These are phyloP conservation scores for Ogataea hybrid DNA, from an alignment of 1,139 yeast species.

Conservation along the genomic window DNA sequence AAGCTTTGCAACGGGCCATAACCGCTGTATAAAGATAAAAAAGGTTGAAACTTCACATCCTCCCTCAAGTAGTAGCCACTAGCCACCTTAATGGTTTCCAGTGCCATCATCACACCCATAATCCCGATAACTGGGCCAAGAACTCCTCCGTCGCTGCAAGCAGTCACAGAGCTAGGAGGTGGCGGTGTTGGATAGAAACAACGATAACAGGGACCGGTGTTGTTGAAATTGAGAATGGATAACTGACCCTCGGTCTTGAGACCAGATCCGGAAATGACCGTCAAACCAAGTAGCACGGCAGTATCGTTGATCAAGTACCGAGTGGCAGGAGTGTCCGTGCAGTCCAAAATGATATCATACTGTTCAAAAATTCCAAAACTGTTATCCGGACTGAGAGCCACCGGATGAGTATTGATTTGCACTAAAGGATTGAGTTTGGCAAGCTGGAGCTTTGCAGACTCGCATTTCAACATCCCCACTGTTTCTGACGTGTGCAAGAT, in stretches of 20 bases:
- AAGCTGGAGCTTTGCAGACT: constrained; percentile 64
- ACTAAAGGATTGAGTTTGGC: constrained; percentile 66
- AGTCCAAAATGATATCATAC: constrained; percentile 81
- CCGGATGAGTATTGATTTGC: constrained; percentile 48
- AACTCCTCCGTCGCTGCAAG: constrained; percentile 95
- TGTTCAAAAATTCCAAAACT: constrained; percentile 59
- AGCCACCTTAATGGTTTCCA: constrained; percentile 77
- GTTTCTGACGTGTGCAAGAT: constrained; percentile 67
- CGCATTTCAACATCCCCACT: constrained; percentile 73
- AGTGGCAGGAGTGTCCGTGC: constrained; percentile 91
- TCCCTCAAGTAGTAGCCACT: constrained; percentile 52
- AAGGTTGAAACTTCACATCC: constrained; percentile 54
- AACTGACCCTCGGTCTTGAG: constrained; percentile 90
- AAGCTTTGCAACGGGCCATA: constrained; percentile 63
- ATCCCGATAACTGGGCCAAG: constrained; percentile 94
- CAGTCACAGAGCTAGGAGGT: constrained; percentile 73
- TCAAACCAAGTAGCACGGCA: constrained; percentile 63
- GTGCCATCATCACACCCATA: constrained; percentile 85
- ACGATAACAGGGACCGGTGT: constrained; percentile 86
- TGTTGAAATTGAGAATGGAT: constrained; percentile 65
- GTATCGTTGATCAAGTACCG: constrained; percentile 88
- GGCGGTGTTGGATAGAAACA: constrained; percentile 94
- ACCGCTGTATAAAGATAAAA: constrained; percentile 68
- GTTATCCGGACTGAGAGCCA: constrained; percentile 52
- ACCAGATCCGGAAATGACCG: constrained; percentile 92